These are phyloP conservation scores for Neofusicoccum parvum DNA, from an alignment of 2,329 filamentous ascomycete genomes.

Conservation along the genomic window DNA sequence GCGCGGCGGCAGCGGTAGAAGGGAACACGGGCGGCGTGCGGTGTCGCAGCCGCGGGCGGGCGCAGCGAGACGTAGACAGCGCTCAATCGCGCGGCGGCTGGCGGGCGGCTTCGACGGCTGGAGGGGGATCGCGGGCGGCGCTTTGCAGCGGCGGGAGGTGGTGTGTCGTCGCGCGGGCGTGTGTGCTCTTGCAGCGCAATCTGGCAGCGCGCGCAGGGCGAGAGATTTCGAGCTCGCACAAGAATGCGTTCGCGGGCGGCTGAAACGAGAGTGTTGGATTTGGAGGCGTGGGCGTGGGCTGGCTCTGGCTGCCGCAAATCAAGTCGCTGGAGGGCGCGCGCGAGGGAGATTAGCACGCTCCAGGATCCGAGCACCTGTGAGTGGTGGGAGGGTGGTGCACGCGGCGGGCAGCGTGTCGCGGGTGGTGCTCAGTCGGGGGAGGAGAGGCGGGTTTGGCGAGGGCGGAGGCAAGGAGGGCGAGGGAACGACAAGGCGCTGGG, in stretches of 20 bases:
- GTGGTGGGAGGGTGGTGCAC: slow-evolving; percentile 7
- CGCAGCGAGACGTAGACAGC: not conserved
- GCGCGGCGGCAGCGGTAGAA: not conserved
- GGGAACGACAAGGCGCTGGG: slow-evolving; percentile 14
- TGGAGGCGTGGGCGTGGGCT: slow-evolving; percentile 13
- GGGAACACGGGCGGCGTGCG: not conserved
- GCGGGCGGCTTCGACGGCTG: not conserved
- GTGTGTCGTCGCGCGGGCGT: slow-evolving; percentile 9
- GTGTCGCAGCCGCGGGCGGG: slow-evolving; percentile 4
- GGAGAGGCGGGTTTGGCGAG: slow-evolving; percentile 11
- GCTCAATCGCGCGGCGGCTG: slow-evolving; percentile 9
- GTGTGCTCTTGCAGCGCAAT: not conserved
- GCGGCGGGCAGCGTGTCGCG: slow-evolving; percentile 12
- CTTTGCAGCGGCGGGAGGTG: not conserved
- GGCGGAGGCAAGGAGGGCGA: slow-evolving; percentile 19
- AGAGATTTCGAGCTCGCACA: slow-evolving; percentile 15
- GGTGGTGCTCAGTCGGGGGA: slow-evolving; percentile 4
- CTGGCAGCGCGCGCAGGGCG: slow-evolving; percentile 13
- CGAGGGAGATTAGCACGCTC: slow-evolving; percentile 19
- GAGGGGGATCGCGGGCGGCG: not conserved
- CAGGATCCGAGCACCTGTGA: slow-evolving; percentile 13
- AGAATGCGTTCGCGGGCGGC: slow-evolving; percentile 19
- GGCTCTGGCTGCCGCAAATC: slow-evolving; percentile 17
- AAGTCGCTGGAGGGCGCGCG: slow-evolving; percentile 19
- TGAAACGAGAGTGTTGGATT: slow-evolving; percentile 19